phyloP scores from a whole-genome alignment of 2,329 filamentous ascomycete species.

The Fusarium aywerte region DNA sequence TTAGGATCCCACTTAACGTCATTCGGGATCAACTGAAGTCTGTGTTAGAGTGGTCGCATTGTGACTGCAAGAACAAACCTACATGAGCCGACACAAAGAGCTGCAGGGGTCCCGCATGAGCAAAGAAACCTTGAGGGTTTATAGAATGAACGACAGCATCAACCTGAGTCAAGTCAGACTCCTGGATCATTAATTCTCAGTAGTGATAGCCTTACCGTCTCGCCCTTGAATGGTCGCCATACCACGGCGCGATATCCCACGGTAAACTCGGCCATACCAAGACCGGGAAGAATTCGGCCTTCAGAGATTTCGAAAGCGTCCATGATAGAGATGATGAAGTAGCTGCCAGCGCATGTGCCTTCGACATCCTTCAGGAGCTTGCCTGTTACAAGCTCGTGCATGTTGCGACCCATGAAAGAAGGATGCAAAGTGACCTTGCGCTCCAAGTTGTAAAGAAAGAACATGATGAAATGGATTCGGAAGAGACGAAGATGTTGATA shows the following conservation, averaged over 20 bases:
- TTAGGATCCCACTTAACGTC: conserved; percentile 96
- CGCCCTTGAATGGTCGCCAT: conserved; percentile 97
- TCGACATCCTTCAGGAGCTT: conserved; percentile 94
- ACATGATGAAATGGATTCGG: conserved; percentile 69
- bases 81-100: conserved; percentile 87
- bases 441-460: conserved; percentile 97
- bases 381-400: conserved; percentile 89
- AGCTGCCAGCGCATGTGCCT: conserved; percentile 92
- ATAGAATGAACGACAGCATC: conserved; percentile 94
- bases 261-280: conserved; percentile 91
- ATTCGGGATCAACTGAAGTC: conserved; percentile 80
- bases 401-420: conserved; percentile 94
- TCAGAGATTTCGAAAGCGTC: conserved; percentile 95
- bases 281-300: conserved; percentile 90
- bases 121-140: conserved; percentile 91
- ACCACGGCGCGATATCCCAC: conserved; percentile 96
- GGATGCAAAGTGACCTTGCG: conserved; percentile 95
- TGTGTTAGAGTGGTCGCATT: conserved; percentile 19
- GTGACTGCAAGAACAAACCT: conserved; percentile 52
- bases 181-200: conserved; percentile 27
- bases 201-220: conserved; percentile 76
- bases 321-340: conserved; percentile 98
- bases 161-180: conserved; percentile 68
- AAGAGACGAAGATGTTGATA: conserved; percentile 23
- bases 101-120: conserved; percentile 79